phyloP scores from a whole-genome alignment of 176 grass and related monocot species.

The Zea luxurians region DNA sequence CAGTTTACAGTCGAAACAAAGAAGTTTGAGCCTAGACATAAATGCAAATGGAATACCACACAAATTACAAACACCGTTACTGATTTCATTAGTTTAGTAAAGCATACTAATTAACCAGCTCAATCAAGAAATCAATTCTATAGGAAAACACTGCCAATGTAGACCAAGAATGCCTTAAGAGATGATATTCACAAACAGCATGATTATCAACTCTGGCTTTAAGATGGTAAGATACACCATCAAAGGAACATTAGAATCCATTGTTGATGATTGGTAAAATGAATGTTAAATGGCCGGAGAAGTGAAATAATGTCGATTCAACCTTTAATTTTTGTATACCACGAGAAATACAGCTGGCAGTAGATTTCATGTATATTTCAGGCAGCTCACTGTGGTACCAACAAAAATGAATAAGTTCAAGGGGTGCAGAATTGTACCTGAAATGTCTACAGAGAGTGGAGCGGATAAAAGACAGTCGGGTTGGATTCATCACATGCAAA shows the following conservation, averaged over 20 bases:
- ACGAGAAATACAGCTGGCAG: conserved; percentile 10
- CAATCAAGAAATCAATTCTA: conserved; percentile 2
- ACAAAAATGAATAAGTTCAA: conserved; percentile 5
- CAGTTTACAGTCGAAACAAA: not conserved
- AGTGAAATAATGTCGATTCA: conserved; percentile 1
- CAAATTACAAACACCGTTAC: not conserved
- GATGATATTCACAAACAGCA: not conserved
- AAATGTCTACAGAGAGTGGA: conserved; percentile 84
- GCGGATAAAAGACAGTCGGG: conserved; percentile 74
- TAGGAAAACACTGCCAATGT: not conserved
- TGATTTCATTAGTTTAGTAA: not conserved
- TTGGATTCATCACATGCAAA: conserved; percentile 93
- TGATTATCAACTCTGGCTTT: not conserved
- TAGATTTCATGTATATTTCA: not conserved
- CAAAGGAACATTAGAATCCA: not conserved
- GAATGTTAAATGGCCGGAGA: not conserved
- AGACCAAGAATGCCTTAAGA: not conserved
- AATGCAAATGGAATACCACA: not conserved
- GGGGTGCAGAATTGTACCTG: conserved; percentile 44
- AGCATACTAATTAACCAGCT: not conserved
- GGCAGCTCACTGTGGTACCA: not conserved
- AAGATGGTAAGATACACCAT: not conserved
- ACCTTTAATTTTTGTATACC: conserved; percentile 7
- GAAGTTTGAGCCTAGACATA: not conserved
- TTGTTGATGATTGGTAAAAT: not conserved